Evolutionary conservation across 2,329 filamentous ascomycete species (phyloP), one percentile per base, ranked within the genome.

Genomic region (Colletotrichum euphorbiae): DNA sequence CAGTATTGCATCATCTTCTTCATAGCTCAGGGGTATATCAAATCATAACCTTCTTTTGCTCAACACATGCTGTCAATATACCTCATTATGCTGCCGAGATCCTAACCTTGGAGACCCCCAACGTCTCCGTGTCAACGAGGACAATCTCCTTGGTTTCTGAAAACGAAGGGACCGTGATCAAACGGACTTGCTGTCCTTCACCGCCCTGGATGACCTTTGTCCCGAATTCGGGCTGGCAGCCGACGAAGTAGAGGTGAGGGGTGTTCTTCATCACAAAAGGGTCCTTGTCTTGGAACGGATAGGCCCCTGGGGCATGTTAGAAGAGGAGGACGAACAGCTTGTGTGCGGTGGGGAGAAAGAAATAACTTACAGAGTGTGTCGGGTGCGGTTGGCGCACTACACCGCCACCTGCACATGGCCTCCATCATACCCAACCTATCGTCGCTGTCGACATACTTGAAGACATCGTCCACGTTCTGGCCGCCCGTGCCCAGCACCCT

Each of bases 251-350:
- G 36, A 99, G 83, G 75, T 99, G 95, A 2, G 96, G 96, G 70
- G 93, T 97, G 17, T 89, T 83, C 71, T 90, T 88, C 74, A 99
- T 85, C 48, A 98, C 91, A 75, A 98, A 97, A 0, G 93, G 94
- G 75, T 99, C 97, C 56, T 93, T 88, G 17, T 96, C 92, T 79
- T 98, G 94, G 80, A 97, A 99, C 0, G 96, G 96, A 76, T 98
- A 99, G 75, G 92, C 94, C 93, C 93, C 93, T 94, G 69, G n/a
- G 54, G 7, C 2, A 28, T 17, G 51, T 73, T 55, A 71, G 71
- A 36, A 64, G 36, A 15, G 36, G 36, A 38, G 9, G 11, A 61
- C 3, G 28, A 19, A 54, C 17, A 6, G 38, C 28, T 11, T 4
- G 11, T 50, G n/a, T 50, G 13, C 13, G 33, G 9, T 61, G 12